Base-by-base conservation (phyloP, 306 rosid species). In the cucumber (Cucumis sativus) region DNA sequence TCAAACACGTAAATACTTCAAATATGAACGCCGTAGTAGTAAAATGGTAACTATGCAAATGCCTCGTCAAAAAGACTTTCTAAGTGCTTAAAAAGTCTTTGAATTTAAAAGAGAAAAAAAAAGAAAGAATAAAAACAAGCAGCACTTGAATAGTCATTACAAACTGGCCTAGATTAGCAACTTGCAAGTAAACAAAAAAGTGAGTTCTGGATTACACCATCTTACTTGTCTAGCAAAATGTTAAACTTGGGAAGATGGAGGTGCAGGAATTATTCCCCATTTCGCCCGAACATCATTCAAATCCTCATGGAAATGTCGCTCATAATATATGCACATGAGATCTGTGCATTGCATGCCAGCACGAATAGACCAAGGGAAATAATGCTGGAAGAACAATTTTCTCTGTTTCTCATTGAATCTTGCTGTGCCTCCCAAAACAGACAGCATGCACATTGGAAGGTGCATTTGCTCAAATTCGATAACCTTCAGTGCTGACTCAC, bases 401-500 rank as follows among this genome's bases (percentile, higher is more conserved):
- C 98, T 91, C 83, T 95, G 99, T 79, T 77, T 87, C 59, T 85
- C 91, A 3, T 45, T 91, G 89, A 92, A 95, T 78, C 97, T 87
- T 25, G 86, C 87, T 1, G 95, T 80, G 64, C 97, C 95, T 25
- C 97, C 97, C 59, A 88, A 2, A n/a, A 89, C 91, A 17, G 97
- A 88, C 67, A 91, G 49, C 78, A 91, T 6, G 73, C 95, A 89
- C 95, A 91, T 93, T 40, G 97, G 98, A 77, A 91, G 98, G 61
- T 85, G 78, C 98, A 93, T 93, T 82, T 91, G 97, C 83, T 88
- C 84, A 82, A 93, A 91, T 86, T 93, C 98, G 0, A 93, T 93
- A 37, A 91, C 96, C 81, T 93, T 93, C 71, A 93, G 86, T 10
- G 98, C 92, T 1, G 97, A 89, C 79, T 93, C 98, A 47, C 98